A percentile compares a stretch with the other conserved stretches of the same genome.
Evolutionary conservation across 2,329 filamentous ascomycete species (phyloP).

Genomic region (Dothistroma pini): DNA sequence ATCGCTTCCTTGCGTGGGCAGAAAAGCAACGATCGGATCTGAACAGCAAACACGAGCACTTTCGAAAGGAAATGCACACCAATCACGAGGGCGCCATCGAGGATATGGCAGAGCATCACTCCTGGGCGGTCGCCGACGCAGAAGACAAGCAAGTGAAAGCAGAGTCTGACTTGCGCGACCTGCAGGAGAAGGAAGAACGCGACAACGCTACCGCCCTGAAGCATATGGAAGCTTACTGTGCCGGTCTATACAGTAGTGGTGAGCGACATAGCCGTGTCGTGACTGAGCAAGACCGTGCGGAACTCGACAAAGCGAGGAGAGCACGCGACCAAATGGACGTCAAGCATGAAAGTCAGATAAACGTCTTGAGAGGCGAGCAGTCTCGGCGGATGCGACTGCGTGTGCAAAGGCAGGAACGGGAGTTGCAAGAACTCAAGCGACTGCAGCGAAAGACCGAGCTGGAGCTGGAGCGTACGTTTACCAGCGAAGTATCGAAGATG

Average conservation of each 20-base stretch:
- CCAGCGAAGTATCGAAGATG: conserved; percentile 16
- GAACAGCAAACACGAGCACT: conserved; percentile 18
- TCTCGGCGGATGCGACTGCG: conserved; percentile 38
- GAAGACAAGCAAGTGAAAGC: conserved; percentile 45
- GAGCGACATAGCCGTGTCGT: conserved; percentile 36
- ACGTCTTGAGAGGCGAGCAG: conserved; percentile 46
- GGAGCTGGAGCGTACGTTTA: conserved; percentile 33
- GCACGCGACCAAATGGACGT: conserved; percentile 39
- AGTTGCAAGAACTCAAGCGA: conserved; percentile 36
- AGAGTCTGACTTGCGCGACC: conserved; percentile 41
- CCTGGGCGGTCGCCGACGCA: conserved; percentile 38
- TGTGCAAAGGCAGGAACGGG: conserved; percentile 39
- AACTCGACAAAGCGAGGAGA: conserved; percentile 41
- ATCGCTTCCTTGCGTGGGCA: conserved; percentile 31
- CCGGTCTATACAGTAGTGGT: conserved; percentile 34
- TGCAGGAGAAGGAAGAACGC: conserved; percentile 41
- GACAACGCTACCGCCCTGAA: conserved; percentile 45
- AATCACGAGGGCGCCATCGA: conserved; percentile 24
- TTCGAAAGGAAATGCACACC: conserved; percentile 17
- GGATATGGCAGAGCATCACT: conserved; percentile 36
- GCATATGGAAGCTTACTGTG: conserved; percentile 49
- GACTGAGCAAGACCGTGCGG: conserved; percentile 44
- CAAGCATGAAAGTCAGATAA: conserved; percentile 46
- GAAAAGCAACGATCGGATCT: conserved; percentile 23
- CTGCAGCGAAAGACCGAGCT: conserved; percentile 35